Evolutionary conservation across 345 rosid species (phyloP), one percentile per base, ranked within the genome.

Genomic region (Camelina hispida): DNA sequence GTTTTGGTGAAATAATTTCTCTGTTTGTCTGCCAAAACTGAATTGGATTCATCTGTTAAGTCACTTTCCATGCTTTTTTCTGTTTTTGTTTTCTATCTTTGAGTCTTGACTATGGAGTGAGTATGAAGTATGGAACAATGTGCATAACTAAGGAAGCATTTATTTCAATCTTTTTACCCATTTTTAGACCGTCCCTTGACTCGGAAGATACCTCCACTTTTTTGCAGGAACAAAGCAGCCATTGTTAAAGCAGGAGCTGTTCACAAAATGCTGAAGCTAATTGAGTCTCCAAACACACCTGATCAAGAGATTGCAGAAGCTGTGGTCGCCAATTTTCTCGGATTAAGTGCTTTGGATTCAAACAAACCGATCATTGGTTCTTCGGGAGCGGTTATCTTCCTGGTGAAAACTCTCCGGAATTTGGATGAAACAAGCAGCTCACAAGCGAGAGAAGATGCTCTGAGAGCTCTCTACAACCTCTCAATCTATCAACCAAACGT

Each of bases 191-290:
- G 59, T 58, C 4, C 38, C 28, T 4, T 16, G 30, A 44, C 35
- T 55, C 51, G 48, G 35, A 74, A 66, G 72, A 46, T 34, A 66
- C 17, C 57, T 7, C 32, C 17, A 23, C n/a, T 28, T 23, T 28
- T 23, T 73, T 84, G 77, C 86, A 95, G 99, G 90, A 95, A 95
- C 78, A 95, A 95, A 84, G 97, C 97, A 62, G 97, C 99, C 67
- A 90, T 95, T 82, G 96, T 92, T n/a, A 90, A 95, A 79, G 92
- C 97, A 17, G 99, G 99, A 5, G 96, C 97, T 30, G 90, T 92
- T 62, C 99, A 95, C 77, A 92, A 90, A 82, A 89, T 95, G 96
- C 75, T 95, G 48, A 87, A 81, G 87, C 87, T 95, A 11, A 87
- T 92, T 25, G 96, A 90, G 71, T 81, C 87, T 55, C 84, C 91